These are phyloP conservation scores for Sporothrix pseudoabietina DNA, from an alignment of 2,329 filamentous ascomycete genomes.

Conservation along the genomic window DNA sequence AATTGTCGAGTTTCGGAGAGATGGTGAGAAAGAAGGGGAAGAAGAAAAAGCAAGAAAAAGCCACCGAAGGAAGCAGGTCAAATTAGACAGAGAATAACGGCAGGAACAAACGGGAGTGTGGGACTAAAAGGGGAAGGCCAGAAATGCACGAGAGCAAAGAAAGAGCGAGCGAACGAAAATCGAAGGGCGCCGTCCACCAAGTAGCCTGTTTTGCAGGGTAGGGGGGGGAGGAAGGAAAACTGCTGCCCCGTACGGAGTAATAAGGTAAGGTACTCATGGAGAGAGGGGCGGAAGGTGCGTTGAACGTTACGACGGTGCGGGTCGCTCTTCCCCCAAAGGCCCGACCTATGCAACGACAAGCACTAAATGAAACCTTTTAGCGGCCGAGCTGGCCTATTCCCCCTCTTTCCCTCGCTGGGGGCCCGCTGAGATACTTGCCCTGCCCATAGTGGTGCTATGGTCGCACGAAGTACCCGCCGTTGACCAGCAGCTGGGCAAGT, in stretches of 20 bases:
- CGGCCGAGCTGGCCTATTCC: constrained; percentile 7
- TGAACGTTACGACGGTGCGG: constrained; percentile 23
- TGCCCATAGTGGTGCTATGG: neutral
- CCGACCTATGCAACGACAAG: constrained; percentile 11
- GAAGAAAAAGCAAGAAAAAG: constrained; percentile 21
- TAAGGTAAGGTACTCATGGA: constrained; percentile 2
- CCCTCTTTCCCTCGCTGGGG: neutral
- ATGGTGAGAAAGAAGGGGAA: neutral
- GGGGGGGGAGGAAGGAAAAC: neutral
- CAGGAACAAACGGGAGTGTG: constrained; percentile 22
- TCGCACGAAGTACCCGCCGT: constrained; percentile 10
- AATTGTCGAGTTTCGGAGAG: neutral
- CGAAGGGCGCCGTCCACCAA: neutral
- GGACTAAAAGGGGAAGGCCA: constrained; percentile 31
- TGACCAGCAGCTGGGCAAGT: neutral
- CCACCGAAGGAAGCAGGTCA: constrained; percentile 16
- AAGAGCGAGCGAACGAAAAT: constrained; percentile 24
- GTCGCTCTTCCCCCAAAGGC: constrained; percentile 6
- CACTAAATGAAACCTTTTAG: constrained; percentile 14
- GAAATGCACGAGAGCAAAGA: constrained; percentile 25
- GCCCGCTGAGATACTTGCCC: neutral
- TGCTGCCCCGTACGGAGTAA: neutral
- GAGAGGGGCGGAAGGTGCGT: constrained; percentile 10
- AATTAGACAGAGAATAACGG: constrained; percentile 30
- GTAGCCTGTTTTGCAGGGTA: constrained; percentile 2